These are phyloP conservation scores for Candida palmyrensis DNA, from an alignment of 805 yeast species.

Conservation along the genomic window DNA sequence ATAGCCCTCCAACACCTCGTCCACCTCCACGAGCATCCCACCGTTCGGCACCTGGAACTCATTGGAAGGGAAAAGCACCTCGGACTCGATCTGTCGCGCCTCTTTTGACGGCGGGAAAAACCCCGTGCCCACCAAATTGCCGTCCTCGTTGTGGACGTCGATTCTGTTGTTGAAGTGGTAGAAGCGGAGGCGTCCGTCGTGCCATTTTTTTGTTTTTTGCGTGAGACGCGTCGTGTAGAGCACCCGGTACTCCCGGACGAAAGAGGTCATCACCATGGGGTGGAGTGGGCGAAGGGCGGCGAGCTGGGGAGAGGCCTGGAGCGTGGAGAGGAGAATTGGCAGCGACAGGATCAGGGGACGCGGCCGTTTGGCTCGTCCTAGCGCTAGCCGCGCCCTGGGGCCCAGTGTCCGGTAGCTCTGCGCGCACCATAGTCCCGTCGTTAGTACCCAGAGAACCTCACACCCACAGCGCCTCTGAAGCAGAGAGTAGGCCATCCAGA, in stretches of 20 bases:
- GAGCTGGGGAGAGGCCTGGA: too few relatives aligned
- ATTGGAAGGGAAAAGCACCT: slow-evolving; percentile 11
- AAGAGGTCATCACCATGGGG: too few relatives aligned
- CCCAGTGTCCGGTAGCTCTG: too few relatives aligned
- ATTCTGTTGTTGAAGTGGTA: slow-evolving; percentile 47
- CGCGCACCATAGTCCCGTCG: too few relatives aligned
- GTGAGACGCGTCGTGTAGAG: slow-evolving; percentile 40
- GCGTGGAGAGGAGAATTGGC: too few relatives aligned
- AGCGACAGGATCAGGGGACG: too few relatives aligned
- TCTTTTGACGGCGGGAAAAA: slow-evolving; percentile 14
- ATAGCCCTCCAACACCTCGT: slow-evolving; percentile 22
- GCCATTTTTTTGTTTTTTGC: slow-evolving; percentile 48
- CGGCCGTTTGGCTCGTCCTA: too few relatives aligned
- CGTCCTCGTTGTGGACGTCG: slow-evolving; percentile 35
- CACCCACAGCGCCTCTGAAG: too few relatives aligned
- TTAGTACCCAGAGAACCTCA: too few relatives aligned
- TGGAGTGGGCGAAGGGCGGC: too few relatives aligned
- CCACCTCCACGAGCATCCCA: slow-evolving; percentile 24
- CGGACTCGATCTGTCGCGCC: slow-evolving; percentile 10
- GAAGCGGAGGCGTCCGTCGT: slow-evolving; percentile 43
- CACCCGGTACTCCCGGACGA: slow-evolving; percentile 42
- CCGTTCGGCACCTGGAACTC: slow-evolving; percentile 22
- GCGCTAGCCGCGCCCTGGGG: too few relatives aligned
- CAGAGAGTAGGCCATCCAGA: too few relatives aligned
- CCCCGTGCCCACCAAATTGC: slow-evolving; percentile 29